A percentile compares a stretch with the other conserved stretches of the same genome.
These are phyloP conservation scores for Lojkania enalia DNA, from an alignment of 2,329 filamentous ascomycete species.

Conservation along the genomic window DNA sequence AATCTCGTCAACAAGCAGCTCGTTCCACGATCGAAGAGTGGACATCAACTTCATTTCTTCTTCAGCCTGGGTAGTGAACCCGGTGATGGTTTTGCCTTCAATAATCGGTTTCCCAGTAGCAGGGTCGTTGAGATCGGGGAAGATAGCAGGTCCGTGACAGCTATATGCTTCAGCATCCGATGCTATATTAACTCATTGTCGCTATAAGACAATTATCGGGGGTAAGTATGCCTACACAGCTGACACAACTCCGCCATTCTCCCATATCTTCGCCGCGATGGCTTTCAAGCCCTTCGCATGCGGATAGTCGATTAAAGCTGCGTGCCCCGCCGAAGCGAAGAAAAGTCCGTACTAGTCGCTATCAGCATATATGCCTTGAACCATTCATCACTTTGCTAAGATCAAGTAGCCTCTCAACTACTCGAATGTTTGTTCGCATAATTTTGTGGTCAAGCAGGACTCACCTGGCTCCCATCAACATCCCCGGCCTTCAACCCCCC, in stretches of 20 bases:
- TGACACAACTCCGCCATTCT: slow-evolving; percentile 30
- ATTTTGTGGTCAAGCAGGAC: neutral
- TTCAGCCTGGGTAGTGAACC: slow-evolving; percentile 45
- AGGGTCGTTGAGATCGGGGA: slow-evolving; percentile 39
- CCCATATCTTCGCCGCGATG: slow-evolving; percentile 47
- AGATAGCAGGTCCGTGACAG: slow-evolving; percentile 47
- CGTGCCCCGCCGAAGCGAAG: slow-evolving; percentile 51
- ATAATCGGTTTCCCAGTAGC: slow-evolving; percentile 40
- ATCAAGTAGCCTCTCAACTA: too few relatives aligned
- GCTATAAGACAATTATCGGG: neutral
- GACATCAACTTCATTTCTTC: slow-evolving; percentile 41
- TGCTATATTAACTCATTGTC: neutral
- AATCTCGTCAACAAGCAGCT: slow-evolving; percentile 36
- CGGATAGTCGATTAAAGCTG: slow-evolving; percentile 53
- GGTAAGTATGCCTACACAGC: slow-evolving; percentile 32
- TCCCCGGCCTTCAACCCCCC: slow-evolving; percentile 45
- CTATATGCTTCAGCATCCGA: slow-evolving; percentile 8
- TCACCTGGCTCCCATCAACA: slow-evolving; percentile 32
- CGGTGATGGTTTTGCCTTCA: slow-evolving; percentile 41
- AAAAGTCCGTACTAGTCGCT: slow-evolving; percentile 47
- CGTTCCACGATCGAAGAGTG: slow-evolving; percentile 31
- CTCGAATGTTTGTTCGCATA: neutral
- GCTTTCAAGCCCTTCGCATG: slow-evolving; percentile 46
- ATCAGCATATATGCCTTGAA: too few relatives aligned
- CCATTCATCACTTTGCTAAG: too few relatives aligned